Percentiles rank a stretch among this genome's conserved stretches.
phyloP scores from a whole-genome alignment of 2,329 filamentous ascomycete genomes.

The Colletotrichum destructivum region DNA sequence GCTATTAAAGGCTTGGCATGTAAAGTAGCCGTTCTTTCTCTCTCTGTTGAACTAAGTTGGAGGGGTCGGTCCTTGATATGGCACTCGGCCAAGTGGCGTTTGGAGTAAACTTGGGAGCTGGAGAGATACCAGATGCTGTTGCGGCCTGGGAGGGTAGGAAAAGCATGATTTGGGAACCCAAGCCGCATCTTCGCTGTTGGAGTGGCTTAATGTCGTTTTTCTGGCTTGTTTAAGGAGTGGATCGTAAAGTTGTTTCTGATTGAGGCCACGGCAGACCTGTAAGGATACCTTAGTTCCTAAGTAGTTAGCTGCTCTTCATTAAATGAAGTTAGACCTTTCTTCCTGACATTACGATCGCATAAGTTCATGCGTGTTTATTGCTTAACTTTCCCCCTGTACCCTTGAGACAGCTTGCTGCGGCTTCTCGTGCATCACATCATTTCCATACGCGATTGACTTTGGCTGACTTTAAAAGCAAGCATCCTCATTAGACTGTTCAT shows the following conservation, averaged over 20 bases:
- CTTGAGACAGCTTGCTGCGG: neutral
- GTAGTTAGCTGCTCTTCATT: conserved; percentile 28
- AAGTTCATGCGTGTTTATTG: neutral
- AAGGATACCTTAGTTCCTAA: conserved; percentile 32
- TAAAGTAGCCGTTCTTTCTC: conserved; percentile 40
- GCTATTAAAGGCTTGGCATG: conserved; percentile 42
- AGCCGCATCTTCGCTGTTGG: conserved; percentile 35
- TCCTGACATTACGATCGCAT: neutral
- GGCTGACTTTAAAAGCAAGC: too few relatives aligned
- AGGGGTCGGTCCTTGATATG: conserved; percentile 35
- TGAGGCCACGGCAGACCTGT: conserved; percentile 22
- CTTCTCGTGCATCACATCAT: neutral
- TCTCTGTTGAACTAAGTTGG: conserved; percentile 42
- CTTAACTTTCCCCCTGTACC: too few relatives aligned
- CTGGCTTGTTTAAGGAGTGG: conserved; percentile 15
- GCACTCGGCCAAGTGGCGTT: conserved; percentile 45
- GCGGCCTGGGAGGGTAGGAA: conserved; percentile 39
- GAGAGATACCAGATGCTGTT: conserved; percentile 44
- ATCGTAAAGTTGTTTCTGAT: conserved; percentile 39
- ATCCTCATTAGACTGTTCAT: too few relatives aligned
- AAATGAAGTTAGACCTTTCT: conserved; percentile 32
- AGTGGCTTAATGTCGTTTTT: conserved; percentile 34
- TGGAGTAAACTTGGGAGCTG: conserved; percentile 42
- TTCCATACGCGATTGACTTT: too few relatives aligned
- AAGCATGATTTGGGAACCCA: conserved; percentile 40